Conservation (phyloP, 2,329 filamentous ascomycete species). For the Neoarthrinium moseri region DNA sequence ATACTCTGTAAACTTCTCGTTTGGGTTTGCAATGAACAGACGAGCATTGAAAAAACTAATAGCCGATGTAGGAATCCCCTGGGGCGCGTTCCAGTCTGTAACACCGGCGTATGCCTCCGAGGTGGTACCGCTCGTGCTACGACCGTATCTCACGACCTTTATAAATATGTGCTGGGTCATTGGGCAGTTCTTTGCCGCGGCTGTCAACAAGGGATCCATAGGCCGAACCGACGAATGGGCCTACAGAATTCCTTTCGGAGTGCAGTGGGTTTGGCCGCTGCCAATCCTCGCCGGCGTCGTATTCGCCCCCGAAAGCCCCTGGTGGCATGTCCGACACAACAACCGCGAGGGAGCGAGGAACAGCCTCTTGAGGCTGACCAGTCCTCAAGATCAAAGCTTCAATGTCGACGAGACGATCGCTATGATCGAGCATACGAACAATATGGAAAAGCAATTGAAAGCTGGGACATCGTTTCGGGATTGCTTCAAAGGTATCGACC, state of each 20-base stretch:
- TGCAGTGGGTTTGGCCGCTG: conserved; percentile 53
- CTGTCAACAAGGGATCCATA: conserved; percentile 43
- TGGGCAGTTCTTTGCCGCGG: conserved; percentile 50
- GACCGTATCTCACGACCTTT: conserved; percentile 52
- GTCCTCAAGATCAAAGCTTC: conserved; percentile 34
- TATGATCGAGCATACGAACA: conserved; percentile 54
- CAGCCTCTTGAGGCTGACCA: conserved; percentile 41
- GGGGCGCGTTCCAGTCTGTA: conserved; percentile 52
- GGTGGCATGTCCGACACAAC: conserved; percentile 48
- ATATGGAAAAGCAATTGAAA: conserved; percentile 42
- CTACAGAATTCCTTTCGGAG: conserved; percentile 48
- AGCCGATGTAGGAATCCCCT: conserved; percentile 43
- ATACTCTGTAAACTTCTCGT: too few relatives aligned
- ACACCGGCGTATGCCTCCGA: conserved; percentile 55
- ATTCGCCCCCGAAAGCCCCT: conserved; percentile 50
- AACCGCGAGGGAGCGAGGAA: conserved; percentile 37
- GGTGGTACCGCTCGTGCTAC: conserved; percentile 44
- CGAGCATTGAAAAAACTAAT: not conserved
- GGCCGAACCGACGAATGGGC: conserved; percentile 41
- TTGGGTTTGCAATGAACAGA: too few relatives aligned
- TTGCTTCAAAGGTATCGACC: conserved; percentile 51
- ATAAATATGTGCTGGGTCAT: conserved; percentile 59
- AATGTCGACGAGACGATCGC: conserved; percentile 47
- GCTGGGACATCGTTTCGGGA: conserved; percentile 45
- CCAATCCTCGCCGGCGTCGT: conserved; percentile 42